phyloP scores from a whole-genome alignment of 2,329 filamentous ascomycete species.

The Fusarium paranaense region DNA sequence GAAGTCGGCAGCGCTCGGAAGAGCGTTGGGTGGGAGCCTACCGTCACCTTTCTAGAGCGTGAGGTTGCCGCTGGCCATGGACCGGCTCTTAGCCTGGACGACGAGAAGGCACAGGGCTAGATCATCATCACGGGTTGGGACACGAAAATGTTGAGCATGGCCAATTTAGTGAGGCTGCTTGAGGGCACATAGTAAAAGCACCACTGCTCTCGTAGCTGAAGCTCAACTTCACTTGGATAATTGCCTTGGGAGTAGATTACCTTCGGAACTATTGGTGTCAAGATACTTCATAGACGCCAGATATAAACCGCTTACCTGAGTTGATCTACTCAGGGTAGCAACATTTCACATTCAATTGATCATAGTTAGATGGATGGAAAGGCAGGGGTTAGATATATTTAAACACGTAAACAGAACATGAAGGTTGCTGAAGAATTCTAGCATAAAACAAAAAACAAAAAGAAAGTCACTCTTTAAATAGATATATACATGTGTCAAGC shows the following conservation, averaged over 20 bases:
- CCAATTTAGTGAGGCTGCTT: not conserved
- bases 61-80: not conserved
- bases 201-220: not conserved
- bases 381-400: not conserved
- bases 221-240: not conserved
- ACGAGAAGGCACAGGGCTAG: not conserved
- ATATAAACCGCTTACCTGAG: not conserved
- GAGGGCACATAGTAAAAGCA: not conserved
- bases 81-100: not conserved
- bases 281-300: not conserved
- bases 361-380: not conserved
- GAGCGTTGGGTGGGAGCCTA: slow-evolving; percentile 44
- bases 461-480: not conserved
- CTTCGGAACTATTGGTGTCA: not conserved
- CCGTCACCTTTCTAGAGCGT: not conserved
- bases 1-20: slow-evolving; percentile 56
- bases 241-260: not conserved
- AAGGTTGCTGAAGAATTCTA: not conserved
- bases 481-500: not conserved
- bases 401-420: not conserved
- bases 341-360: not conserved
- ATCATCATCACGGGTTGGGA: not conserved
- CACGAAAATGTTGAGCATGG: not conserved
- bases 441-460: not conserved
- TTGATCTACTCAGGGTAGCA: not conserved